Evolutionary conservation across 192 early-diverging fungal species (phyloP).

Genomic region (Coemansia sp.): DNA sequence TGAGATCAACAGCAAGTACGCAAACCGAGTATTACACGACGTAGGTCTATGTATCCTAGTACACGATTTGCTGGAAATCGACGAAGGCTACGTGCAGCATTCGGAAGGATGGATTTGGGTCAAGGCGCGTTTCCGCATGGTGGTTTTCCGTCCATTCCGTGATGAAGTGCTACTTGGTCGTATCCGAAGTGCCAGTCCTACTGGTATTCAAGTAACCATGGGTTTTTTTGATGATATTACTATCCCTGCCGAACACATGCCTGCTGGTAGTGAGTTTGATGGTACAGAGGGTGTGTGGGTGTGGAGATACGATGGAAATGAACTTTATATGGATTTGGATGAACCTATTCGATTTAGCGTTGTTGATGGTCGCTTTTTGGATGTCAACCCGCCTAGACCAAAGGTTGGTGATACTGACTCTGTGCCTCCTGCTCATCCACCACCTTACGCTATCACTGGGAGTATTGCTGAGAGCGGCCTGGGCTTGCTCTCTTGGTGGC

Average conservation of each 20-base stretch:
- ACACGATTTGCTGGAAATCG: constrained; percentile 74
- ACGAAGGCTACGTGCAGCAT: constrained; percentile 82
- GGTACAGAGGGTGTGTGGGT: constrained; percentile 74
- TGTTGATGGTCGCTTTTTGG: constrained; percentile 67
- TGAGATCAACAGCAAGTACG: constrained; percentile 87
- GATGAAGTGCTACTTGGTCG: constrained; percentile 83
- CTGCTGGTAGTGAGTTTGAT: constrained; percentile 62
- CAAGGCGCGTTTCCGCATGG: constrained; percentile 78
- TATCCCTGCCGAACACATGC: constrained; percentile 66
- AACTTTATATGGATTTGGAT: constrained; percentile 79
- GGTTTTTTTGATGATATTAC: constrained; percentile 92
- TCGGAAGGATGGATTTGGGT: constrained; percentile 71
- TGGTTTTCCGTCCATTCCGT: constrained; percentile 87
- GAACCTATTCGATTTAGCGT: constrained; percentile 77
- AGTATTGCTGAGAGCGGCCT: constrained; percentile 67
- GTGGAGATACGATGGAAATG: constrained; percentile 75
- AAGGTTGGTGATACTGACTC: constrained; percentile 27
- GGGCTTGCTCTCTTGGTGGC: constrained; percentile 71
- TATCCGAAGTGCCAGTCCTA: constrained; percentile 64
- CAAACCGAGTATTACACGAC: constrained; percentile 84
- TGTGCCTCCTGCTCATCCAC: constrained; percentile 14
- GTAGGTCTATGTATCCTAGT: constrained; percentile 87
- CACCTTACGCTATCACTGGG: constrained; percentile 46
- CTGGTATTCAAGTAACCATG: constrained; percentile 69
- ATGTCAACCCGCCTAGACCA: constrained; percentile 57